Percentiles rank a stretch among this genome's conserved stretches.
phyloP scores from a whole-genome alignment of 805 yeast genomes.

The Lipomyces lipofer region DNA sequence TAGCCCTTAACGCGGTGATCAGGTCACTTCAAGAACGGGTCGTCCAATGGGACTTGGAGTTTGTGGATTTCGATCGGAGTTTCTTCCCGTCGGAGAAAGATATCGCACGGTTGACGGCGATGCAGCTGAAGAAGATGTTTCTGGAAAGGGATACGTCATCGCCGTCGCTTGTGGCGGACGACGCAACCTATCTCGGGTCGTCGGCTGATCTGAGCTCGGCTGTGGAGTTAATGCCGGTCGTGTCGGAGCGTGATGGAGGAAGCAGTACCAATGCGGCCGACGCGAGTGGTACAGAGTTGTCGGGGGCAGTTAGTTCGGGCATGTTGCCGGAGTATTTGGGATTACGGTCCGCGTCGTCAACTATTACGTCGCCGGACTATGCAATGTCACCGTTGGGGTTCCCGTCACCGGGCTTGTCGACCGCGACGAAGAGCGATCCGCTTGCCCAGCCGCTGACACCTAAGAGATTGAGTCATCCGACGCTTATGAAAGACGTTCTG shows the following conservation, averaged over 20 bases:
- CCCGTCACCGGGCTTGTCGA: constrained; percentile 27
- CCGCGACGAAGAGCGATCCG: constrained; percentile 4
- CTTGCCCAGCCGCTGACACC: neutral
- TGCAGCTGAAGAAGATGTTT: constrained; percentile 76
- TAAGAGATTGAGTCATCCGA: neutral
- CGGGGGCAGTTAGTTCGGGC: neutral
- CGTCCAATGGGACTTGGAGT: constrained; percentile 83
- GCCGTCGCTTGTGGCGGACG: constrained; percentile 24
- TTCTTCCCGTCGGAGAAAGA: constrained; percentile 91
- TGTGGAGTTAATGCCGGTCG: constrained; percentile 29
- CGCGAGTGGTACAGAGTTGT: neutral
- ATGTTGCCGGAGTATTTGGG: constrained; percentile 1
- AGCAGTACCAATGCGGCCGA: no score
- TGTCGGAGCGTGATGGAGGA: neutral
- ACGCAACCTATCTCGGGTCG: neutral
- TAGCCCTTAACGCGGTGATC: constrained; percentile 68
- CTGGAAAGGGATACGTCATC: constrained; percentile 44
- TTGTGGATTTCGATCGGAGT: constrained; percentile 71
- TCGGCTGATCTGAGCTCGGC: constrained; percentile 15
- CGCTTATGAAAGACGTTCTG: neutral
- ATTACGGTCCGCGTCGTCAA: neutral
- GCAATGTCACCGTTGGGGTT: constrained; percentile 13
- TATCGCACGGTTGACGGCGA: constrained; percentile 84
- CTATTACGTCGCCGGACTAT: neutral
- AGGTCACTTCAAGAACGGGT: constrained; percentile 77